Conservation (phyloP, 495 filamentous ascomycete species). For the Trypethelium eluteriae region DNA sequence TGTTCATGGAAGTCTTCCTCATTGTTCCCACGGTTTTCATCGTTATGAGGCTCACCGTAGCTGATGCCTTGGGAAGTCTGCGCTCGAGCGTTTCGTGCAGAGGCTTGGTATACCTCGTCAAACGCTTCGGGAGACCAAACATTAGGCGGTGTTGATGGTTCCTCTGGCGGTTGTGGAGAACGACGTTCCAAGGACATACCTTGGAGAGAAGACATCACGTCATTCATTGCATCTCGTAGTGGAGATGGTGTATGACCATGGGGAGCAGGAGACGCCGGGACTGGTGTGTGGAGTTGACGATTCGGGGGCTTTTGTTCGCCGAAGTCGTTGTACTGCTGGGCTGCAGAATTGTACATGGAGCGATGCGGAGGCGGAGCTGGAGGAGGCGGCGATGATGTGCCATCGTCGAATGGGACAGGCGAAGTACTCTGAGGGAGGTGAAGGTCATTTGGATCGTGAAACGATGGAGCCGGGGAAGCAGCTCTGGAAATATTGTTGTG, state of each 20-base stretch:
- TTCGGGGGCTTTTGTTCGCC: not conserved
- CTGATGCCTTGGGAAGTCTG: slow-evolving; percentile 60
- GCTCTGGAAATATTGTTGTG: slow-evolving; percentile 29
- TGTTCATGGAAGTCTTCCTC: slow-evolving; percentile 42
- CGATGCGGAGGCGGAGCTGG: slow-evolving; percentile 39
- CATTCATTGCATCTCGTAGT: slow-evolving; percentile 89
- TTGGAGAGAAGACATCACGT: slow-evolving; percentile 92
- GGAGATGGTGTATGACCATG: slow-evolving; percentile 60
- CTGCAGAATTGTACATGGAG: not conserved
- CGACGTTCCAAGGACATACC: slow-evolving; percentile 63
- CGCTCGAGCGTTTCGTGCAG: slow-evolving; percentile 18
- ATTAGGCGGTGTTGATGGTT: slow-evolving; percentile 44
- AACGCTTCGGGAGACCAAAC: slow-evolving; percentile 93
- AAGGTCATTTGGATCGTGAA: slow-evolving; percentile 20
- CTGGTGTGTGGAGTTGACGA: slow-evolving; percentile 48
- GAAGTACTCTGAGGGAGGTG: slow-evolving; percentile 31
- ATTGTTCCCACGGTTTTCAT: slow-evolving; percentile 32
- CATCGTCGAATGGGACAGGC: slow-evolving; percentile 23
- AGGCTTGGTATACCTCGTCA: slow-evolving; percentile 47
- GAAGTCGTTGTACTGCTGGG: not conserved
- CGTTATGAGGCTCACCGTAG: slow-evolving; percentile 8
- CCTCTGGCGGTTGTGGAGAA: slow-evolving; percentile 46
- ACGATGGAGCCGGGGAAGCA: slow-evolving; percentile 30
- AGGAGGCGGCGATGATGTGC: slow-evolving; percentile 32
- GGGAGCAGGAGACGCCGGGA: slow-evolving; percentile 48